Base-by-base conservation (phyloP, 2,329 filamentous ascomycete species). In the Beauveria pseudobassiana region DNA sequence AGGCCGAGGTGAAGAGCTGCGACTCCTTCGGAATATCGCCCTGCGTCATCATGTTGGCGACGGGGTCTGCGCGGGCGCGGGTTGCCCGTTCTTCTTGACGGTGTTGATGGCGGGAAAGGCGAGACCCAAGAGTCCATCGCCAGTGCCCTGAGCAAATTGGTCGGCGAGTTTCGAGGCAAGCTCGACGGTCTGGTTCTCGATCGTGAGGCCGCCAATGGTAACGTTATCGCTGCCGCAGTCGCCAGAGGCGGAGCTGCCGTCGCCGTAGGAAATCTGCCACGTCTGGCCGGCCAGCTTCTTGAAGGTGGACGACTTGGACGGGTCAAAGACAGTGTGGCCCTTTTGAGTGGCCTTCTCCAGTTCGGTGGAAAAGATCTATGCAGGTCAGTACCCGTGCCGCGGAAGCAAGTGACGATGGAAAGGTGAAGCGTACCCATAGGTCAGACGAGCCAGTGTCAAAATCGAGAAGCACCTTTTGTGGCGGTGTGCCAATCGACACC, bases 1-100 rank as follows among this genome's bases (percentile, higher is more conserved):
- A 78, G 63, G 88, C 82, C 26, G 87, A 87, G 0, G 88, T 90
- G 74, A 93, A 89, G 45, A 93, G 75, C 58, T 60, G 58, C 49
- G 58, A 60, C 4, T 63, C 54, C 1, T 62, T 46, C 22, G 64
- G 61, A 1, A 73, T 63, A 40, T 58, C 62, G 0, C 63, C 46
- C 24, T 64, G 58, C 16, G 48, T 48, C n/a, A 60, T 60, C 30
- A 69, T 68, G 34, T 72, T 77, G 57, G 73, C 72, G 62, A 76
- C 76, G 53, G 78, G 80, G 78, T 81, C 63, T 74, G 75, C 65
- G 80, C 77, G 59, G 70, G 64, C 28, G 58, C 58, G 3, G 77
- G 76, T 18, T 26, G 24, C 26, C 50, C 50, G 24, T 30, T 22
- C 49, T 48, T 46, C 53, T 59, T 53, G 43, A 80, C 76, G 1